These are phyloP conservation scores for Suillus hirtellus DNA, from an alignment of 768 basidiomycete genomes.

Conservation along the genomic window DNA sequence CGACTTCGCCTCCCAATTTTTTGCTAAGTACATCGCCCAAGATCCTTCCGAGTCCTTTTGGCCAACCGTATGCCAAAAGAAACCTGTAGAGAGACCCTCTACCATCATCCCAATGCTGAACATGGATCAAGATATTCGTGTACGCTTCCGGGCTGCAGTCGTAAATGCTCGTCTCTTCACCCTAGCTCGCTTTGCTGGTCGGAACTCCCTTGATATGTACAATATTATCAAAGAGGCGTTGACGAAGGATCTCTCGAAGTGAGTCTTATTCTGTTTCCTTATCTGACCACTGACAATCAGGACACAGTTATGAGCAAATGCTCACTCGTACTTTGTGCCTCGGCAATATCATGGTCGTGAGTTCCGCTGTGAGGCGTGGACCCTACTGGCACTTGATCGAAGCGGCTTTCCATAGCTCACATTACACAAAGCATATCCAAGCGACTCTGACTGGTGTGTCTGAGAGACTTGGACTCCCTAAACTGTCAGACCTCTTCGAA, in stretches of 20 bases:
- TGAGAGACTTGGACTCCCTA: conserved; percentile 61
- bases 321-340: conserved; percentile 69
- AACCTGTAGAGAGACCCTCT: conserved; percentile 39
- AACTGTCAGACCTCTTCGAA: conserved; percentile 66
- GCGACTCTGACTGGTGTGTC: conserved; percentile 64
- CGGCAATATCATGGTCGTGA: conserved; percentile 78
- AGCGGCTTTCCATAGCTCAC: conserved; percentile 41
- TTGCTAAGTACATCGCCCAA: conserved; percentile 59
- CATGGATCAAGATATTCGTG: conserved; percentile 77
- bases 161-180: conserved; percentile 61
- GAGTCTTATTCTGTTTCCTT: conserved; percentile 27
- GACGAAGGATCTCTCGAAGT: conserved; percentile 50
- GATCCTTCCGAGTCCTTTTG: conserved; percentile 59
- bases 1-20: conserved; percentile 61
- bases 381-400: conserved; percentile 91
- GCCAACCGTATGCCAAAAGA: conserved; percentile 34
- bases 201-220: conserved; percentile 44
- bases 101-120: conserved; percentile 52
- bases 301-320: conserved; percentile 68
- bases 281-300: conserved; percentile 16
- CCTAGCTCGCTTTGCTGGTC: conserved; percentile 38
- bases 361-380: conserved; percentile 73
- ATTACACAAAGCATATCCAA: conserved; percentile 37
- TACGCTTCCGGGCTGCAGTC: conserved; percentile 74
- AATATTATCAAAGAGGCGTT: conserved; percentile 45